Base-by-base conservation (phyloP, 306 rosid species). In the Gastrolobium bilobum region DNA sequence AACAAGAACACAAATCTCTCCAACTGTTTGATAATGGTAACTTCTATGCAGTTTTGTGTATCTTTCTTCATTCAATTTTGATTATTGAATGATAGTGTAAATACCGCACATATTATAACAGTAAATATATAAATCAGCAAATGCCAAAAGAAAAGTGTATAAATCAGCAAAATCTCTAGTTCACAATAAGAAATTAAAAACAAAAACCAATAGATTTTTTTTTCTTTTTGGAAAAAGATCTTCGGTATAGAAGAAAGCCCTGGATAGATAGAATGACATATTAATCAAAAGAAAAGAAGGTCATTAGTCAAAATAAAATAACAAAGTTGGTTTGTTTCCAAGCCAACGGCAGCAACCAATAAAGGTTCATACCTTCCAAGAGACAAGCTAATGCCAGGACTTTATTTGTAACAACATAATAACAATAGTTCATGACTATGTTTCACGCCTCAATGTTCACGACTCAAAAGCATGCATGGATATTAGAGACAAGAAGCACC, bases 341-440 rank as follows among this genome's bases (percentile, higher is more conserved):
- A 61, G 71, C 51, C 44, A 60, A 68, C 29, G 2, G 57, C 68
- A 59, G 43, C 43, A 71, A 61, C 71, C 47, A 56, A 53, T 51
- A 48, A 61, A 66, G 30, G 34, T 57, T 58, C 68, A 51, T 53
- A 75, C 69, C 56, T 79, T 75, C 63, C 43, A 33, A 33, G 50
- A 44, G 56, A 60, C 56, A 62, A 62, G 71, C 77, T 40, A 39
- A 59, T 51, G 83, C 76, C 83, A 78, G 35, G 71, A 81, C 79
- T 76, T 42, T 7, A 53, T 76, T 79, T 60, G 83, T 83, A 86
- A 86, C 79, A 83, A 77, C 76, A 73, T 69, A 64, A 76, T 53
- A 53, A 37, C 26, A 40, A 64, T 43, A 51, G 39, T 76, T 75
- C 46, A 59, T 81, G 73, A 82, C 76, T 73, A 79, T 75, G 82